These are phyloP conservation scores for Neurospora sp. DNA, from an alignment of 495 filamentous ascomycete species.

Conservation along the genomic window DNA sequence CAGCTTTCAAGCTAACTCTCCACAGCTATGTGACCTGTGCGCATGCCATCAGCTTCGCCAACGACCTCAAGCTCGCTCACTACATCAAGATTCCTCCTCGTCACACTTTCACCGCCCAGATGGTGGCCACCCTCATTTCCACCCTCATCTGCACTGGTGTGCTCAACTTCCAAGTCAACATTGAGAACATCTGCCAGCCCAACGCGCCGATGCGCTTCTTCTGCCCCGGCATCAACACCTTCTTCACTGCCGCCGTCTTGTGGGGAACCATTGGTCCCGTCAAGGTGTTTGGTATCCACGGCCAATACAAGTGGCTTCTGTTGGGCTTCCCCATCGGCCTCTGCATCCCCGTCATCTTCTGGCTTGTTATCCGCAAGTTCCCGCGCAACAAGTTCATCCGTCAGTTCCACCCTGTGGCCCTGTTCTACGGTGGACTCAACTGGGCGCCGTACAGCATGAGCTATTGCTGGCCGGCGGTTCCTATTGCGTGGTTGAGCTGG, in stretches of 20 bases:
- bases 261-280: conserved; percentile 37
- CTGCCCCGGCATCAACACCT: conserved; percentile 33
- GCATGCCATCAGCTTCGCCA: conserved; percentile 27
- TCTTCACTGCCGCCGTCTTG: conserved; percentile 35
- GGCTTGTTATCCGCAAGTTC: conserved; percentile 18
- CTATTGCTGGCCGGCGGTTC: conserved; percentile 32
- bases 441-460: conserved; percentile 30
- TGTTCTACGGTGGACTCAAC: conserved; percentile 23
- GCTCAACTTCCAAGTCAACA: conserved; percentile 33
- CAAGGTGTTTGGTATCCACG: conserved; percentile 30
- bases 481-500: conserved; percentile 29
- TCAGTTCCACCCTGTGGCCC: conserved; percentile 30
- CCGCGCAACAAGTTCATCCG: conserved; percentile 24
- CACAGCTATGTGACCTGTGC: conserved; percentile 28
- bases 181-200: conserved; percentile 28
- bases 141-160: conserved; percentile 31
- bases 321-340: conserved; percentile 31
- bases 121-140: conserved; percentile 29
- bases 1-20: background rate
- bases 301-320: conserved; percentile 28
- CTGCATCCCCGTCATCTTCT: conserved; percentile 21
- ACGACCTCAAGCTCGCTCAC: conserved; percentile 35
- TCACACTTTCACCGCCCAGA: conserved; percentile 34
- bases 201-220: conserved; percentile 29
- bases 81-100: conserved; percentile 36